Conservation (phyloP, 192 early-diverging fungal species). For the Umbelopsis vinacea region DNA sequence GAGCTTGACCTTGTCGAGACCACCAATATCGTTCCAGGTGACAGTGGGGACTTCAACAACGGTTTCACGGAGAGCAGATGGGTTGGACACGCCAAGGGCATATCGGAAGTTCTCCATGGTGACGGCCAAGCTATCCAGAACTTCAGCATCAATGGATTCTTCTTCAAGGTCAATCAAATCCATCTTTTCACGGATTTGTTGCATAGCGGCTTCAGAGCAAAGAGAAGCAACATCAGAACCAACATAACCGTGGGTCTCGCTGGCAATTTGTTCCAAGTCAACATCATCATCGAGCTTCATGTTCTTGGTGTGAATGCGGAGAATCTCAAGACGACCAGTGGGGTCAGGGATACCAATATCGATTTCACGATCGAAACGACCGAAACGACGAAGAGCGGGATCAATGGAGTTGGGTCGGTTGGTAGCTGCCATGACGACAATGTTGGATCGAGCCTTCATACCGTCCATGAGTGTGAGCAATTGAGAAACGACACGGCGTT, state of each 20-base stretch:
- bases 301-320: constrained; percentile 99
- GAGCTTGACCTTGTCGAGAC: constrained; percentile 96
- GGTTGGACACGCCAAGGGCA: constrained; percentile 92
- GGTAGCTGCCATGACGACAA: constrained; percentile 99
- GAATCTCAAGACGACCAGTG: constrained; percentile 96
- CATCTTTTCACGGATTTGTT: constrained; percentile 99
- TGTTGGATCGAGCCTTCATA: constrained; percentile 87
- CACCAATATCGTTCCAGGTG: constrained; percentile 97
- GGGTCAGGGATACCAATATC: constrained; percentile 99
- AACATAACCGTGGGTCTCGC: constrained; percentile 97
- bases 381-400: constrained; percentile 97
- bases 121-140: constrained; percentile 93
- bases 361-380: constrained; percentile 98
- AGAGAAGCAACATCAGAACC: constrained; percentile 97
- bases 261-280: constrained; percentile 95
- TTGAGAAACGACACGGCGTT: constrained; percentile 95
- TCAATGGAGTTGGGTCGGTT: constrained; percentile 99
- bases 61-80: constrained; percentile 98
- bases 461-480: constrained; percentile 95
- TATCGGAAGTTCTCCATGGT: constrained; percentile 98
- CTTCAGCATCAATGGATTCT: constrained; percentile 97
- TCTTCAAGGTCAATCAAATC: constrained; percentile 98
- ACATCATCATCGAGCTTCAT: constrained; percentile 98
- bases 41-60: constrained; percentile 96
- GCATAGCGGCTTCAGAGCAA: constrained; percentile 99